Evolutionary conservation across 495 filamentous ascomycete species (phyloP), one percentile per base, ranked within the genome.

Genomic region (Parathielavia hyrcaniae): DNA sequence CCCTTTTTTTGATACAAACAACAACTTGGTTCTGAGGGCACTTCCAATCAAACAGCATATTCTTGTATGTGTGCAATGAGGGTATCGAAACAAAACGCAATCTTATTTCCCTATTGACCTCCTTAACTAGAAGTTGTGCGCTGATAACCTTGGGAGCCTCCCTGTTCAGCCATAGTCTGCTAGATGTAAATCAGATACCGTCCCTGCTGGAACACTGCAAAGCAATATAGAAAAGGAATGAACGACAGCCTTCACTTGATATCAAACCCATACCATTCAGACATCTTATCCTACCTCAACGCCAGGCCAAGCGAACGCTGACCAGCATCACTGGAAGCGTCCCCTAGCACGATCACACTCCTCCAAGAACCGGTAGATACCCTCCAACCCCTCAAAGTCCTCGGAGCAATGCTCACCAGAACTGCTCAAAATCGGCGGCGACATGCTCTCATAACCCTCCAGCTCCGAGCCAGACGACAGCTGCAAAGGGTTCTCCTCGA

Each of bases 301-400:
- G 36, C 58, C 53, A 12, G 12, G 41, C 36, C 17, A 19, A 14
- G 17, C 44, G 44, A 14, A 36, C 16, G 11, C 12, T 4, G 41
- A 11, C 26, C 53, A 44, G 6, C 34, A 40, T 39, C 41, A 46
- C 19, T 55, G 63, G 16, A 68, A 66, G 35, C 51, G 61, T 50
- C 73, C 77, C 50, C 69, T 72, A 43, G 83, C 80, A 17, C 76
- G 75, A 69, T 96, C 89, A 67, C 91, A 93, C 62, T 95, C 87
- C 67, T 88, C 88, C 48, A 97, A 64, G 69, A 96, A 97, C 41
- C 81, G 81, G 69, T 91, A 89, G 19, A 97, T 90, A 0, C 91
- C 92, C 63, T 95, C 86, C 16, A 89, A 70, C 9, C 89, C 89
- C 60, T 92, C 88, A 65, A 87, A 91, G 38, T 85, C 71, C n/a